Percentiles rank a stretch among this genome's conserved stretches.
Evolutionary conservation across 2,329 filamentous ascomycete genomes (phyloP).

Genomic region (Phialocephala subalpina): DNA sequence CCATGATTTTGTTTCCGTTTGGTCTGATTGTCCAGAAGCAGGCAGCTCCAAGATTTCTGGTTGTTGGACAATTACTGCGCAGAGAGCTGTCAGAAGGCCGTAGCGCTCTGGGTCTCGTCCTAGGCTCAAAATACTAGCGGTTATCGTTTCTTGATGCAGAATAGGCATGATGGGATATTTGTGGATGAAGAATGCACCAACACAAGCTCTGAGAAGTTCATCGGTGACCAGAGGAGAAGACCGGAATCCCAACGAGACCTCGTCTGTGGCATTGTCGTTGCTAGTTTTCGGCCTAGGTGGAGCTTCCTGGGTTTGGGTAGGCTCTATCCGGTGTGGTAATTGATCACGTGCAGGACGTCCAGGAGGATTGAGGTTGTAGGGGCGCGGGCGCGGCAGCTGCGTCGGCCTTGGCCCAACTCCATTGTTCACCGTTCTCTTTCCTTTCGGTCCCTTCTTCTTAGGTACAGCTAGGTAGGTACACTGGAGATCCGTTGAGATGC

Average conservation of each 20-base stretch:
- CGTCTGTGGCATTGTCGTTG: background rate
- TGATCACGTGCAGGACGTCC: background rate
- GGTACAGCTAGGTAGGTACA: constrained; percentile 45
- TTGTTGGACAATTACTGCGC: constrained; percentile 42
- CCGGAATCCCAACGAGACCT: background rate
- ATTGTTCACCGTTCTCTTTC: constrained; percentile 22
- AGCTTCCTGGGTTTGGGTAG: background rate
- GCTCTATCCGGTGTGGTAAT: background rate
- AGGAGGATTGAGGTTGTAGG: background rate
- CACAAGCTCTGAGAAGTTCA: constrained; percentile 35
- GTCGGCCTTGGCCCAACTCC: background rate
- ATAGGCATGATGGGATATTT: constrained; percentile 48
- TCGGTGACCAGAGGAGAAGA: constrained; percentile 23
- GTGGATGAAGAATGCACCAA: constrained; percentile 46
- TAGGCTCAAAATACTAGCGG: constrained; percentile 28
- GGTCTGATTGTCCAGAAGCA: background rate
- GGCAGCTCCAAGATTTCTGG: constrained; percentile 38
- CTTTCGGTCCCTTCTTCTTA: constrained; percentile 45
- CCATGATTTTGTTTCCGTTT: background rate
- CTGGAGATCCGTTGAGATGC: constrained; percentile 22
- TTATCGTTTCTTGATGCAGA: constrained; percentile 36
- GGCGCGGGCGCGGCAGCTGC: background rate
- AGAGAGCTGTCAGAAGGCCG: constrained; percentile 41
- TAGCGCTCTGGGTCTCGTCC: constrained; percentile 37
- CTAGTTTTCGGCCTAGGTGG: background rate